Percentiles rank a stretch among this genome's conserved stretches.
phyloP scores from a whole-genome alignment of 1,284 basidiomycete species.

The Inonotus obliquus region DNA sequence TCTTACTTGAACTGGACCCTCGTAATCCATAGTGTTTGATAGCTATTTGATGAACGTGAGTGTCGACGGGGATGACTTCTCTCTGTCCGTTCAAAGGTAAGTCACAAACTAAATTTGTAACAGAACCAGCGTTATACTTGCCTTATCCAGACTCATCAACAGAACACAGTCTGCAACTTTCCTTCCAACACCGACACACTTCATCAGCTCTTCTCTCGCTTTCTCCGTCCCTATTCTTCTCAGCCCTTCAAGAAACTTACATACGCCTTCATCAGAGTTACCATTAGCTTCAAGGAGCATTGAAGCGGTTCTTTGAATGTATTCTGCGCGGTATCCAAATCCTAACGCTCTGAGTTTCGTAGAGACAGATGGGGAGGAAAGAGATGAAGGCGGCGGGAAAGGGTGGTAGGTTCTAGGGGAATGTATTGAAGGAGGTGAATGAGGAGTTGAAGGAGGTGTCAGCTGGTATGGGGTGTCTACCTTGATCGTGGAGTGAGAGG shows the following conservation, averaged over 20 bases:
- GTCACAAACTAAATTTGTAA: too few relatives aligned
- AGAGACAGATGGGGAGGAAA: constrained; percentile 64
- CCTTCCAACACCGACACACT: constrained; percentile 86
- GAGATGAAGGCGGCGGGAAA: constrained; percentile 74
- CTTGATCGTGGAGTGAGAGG: neutral
- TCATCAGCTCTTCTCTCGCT: constrained; percentile 73
- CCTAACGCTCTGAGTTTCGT: constrained; percentile 73
- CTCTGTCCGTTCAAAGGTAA: constrained; percentile 47
- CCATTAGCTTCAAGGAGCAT: constrained; percentile 66
- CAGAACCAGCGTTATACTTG: too few relatives aligned
- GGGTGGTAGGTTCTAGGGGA: constrained; percentile 56
- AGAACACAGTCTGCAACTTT: constrained; percentile 96
- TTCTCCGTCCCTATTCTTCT: constrained; percentile 47
- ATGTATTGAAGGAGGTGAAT: neutral
- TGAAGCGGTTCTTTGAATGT: constrained; percentile 79
- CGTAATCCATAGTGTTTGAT: constrained; percentile 77
- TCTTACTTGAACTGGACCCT: constrained; percentile 39
- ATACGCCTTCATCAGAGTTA: constrained; percentile 39
- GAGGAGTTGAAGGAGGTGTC: constrained; percentile 16
- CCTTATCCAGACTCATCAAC: constrained; percentile 94
- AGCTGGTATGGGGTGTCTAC: neutral
- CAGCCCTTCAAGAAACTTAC: constrained; percentile 59
- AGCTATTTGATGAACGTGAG: constrained; percentile 87
- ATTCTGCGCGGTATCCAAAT: constrained; percentile 94
- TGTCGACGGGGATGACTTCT: constrained; percentile 88